Evolutionary conservation across 371 early-diverging fungal species (phyloP).

Genomic region (Lichtheimia corymbifera): DNA sequence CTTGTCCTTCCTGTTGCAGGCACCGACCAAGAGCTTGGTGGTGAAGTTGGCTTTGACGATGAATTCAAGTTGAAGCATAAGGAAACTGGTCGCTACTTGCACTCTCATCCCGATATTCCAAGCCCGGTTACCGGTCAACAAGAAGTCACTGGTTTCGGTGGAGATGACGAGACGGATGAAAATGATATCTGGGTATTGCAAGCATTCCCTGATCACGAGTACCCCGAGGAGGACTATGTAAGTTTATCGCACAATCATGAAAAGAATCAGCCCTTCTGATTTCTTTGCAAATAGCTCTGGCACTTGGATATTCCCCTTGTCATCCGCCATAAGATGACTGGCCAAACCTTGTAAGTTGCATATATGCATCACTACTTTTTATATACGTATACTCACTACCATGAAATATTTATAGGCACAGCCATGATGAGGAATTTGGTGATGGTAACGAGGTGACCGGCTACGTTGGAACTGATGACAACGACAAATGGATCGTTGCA

Average conservation of each 20-base stretch:
- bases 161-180: slow-evolving; percentile 44
- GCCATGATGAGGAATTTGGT: slow-evolving; percentile 39
- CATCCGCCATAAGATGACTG: slow-evolving; percentile 55
- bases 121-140: slow-evolving; percentile 61
- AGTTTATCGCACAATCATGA: slow-evolving; percentile 7
- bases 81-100: slow-evolving; percentile 51
- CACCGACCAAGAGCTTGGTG: slow-evolving; percentile 33
- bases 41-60: slow-evolving; percentile 53
- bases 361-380: background rate
- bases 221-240: slow-evolving; percentile 31
- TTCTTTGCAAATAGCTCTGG: slow-evolving; percentile 44
- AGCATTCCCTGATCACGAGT: slow-evolving; percentile 45
- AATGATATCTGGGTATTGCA: slow-evolving; percentile 68
- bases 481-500: slow-evolving; percentile 51
- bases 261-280: background rate
- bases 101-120: slow-evolving; percentile 54
- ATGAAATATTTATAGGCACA: slow-evolving; percentile 26
- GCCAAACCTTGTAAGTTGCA: slow-evolving; percentile 42
- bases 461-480: slow-evolving; percentile 52
- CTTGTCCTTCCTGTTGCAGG: slow-evolving; percentile 51
- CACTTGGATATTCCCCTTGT: slow-evolving; percentile 42
- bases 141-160: slow-evolving; percentile 62
- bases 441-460: slow-evolving; percentile 57
- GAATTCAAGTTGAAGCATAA: slow-evolving; percentile 57
- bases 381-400: background rate